Conservation (phyloP, 2,329 filamentous ascomycete genomes). For the Claviceps purpurea region DNA sequence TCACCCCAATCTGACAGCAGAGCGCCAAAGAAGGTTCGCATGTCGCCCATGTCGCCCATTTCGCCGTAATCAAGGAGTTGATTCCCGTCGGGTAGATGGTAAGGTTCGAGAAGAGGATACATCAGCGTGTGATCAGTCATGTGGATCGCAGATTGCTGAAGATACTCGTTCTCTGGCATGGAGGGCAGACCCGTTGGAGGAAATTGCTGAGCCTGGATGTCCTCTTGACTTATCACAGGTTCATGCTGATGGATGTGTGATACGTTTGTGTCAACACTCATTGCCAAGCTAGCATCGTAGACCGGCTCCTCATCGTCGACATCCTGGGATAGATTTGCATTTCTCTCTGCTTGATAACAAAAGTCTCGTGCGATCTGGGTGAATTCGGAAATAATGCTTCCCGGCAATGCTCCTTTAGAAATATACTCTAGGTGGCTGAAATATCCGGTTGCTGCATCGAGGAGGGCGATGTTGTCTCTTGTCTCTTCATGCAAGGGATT, state of each 20-base stretch:
- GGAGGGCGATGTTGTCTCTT: slow-evolving; percentile 6
- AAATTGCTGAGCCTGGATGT: not conserved
- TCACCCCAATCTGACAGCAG: slow-evolving; percentile 1
- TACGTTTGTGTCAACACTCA: not conserved
- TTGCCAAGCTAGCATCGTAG: not conserved
- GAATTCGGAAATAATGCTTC: slow-evolving; percentile 5
- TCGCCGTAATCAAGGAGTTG: slow-evolving; percentile 1
- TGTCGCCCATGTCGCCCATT: not conserved
- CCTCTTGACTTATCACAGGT: not conserved
- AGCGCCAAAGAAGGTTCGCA: slow-evolving; percentile 1
- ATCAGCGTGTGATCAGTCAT: not conserved
- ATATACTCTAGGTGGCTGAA: slow-evolving; percentile 7
- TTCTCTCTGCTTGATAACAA: slow-evolving; percentile 1
- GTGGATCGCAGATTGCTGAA: not conserved
- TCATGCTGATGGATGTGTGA: not conserved
- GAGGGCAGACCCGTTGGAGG: not conserved
- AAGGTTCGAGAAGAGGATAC: not conserved
- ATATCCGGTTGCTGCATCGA: slow-evolving; percentile 9
- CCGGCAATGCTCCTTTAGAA: slow-evolving; percentile 6
- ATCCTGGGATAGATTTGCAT: not conserved
- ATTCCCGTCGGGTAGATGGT: not conserved
- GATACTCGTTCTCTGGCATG: not conserved
- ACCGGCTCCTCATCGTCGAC: not conserved
- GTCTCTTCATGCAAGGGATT: slow-evolving; percentile 10
- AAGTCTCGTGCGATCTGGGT: slow-evolving; percentile 2